Evolutionary conservation across 257 asterid species (phyloP), one percentile per base, ranked within the genome.

Genomic region (Nicotiana otophora): DNA sequence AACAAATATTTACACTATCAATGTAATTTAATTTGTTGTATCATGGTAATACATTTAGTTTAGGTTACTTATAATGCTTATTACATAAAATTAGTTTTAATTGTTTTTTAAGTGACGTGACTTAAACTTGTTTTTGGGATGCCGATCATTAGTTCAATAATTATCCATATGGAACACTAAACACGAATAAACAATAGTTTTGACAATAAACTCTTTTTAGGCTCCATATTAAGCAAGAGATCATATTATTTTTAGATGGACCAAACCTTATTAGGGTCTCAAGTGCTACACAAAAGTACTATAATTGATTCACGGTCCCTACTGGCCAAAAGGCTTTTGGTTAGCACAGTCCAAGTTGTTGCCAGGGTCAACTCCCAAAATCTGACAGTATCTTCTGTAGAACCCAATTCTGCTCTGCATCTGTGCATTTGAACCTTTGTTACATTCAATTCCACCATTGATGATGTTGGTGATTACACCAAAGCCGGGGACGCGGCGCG

Each of bases 381-480:
- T 48, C 60, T 87, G 83, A 55, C 87, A 82, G 15, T 83, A 85
- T 34, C 86, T 82, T 82, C 17, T 72, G 48, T 78, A 83, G 36
- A 84, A 84, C 30, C 89, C 88, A 76, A 86, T 84, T 20, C 85
- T 36, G 48, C 68, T 83, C 12, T 81, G 65, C 68, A 80, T 85
- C 72, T 30, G 67, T 10, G 81, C 81, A 19, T 86, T 80, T 5
- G 82, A 19, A 16, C 91, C 88, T 57, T 16, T 70, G 5, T 62
- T 84, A n/a, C 86, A 88, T 72, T 86, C 89, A 0, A 82, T 55
- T 53, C 91, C 89, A 5, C 89, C 91, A n/a, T 88, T 86, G 11
- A 88, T 86, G 48, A 87, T 87, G 48, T 87, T 87, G 17, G 89
- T 86, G 63, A 88, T 84, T 11, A 84, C 86, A 7, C 89, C 86